Conservation (phyloP, 352 stramenopile species). For the Phytophthora pinifolia region DNA sequence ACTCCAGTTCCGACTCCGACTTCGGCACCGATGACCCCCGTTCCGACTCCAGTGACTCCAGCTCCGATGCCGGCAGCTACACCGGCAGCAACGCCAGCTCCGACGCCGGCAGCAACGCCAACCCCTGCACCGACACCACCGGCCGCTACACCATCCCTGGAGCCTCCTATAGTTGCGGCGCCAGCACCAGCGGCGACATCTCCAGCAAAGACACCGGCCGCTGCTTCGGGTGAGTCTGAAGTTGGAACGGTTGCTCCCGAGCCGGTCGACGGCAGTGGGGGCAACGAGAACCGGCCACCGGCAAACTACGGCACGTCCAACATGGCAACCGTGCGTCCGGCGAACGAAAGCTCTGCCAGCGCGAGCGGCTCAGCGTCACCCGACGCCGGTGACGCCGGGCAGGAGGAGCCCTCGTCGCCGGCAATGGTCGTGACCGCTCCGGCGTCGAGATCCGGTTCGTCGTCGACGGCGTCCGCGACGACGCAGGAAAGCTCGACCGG, state of each 20-base stretch:
- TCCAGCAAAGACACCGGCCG: background rate
- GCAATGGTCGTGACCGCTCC: slow-evolving; percentile 1
- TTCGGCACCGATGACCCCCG: background rate
- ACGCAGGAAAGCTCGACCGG: slow-evolving; percentile 21
- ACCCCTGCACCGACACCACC: background rate
- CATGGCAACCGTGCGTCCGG: slow-evolving; percentile 14
- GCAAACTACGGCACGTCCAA: slow-evolving; percentile 10
- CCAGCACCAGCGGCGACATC: slow-evolving; percentile 5
- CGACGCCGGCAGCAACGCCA: background rate
- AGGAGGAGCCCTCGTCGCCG: slow-evolving; percentile 16
- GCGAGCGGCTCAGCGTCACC: slow-evolving; percentile 5
- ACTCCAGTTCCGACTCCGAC: background rate
- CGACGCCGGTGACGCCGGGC: slow-evolving; percentile 9
- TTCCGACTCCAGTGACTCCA: background rate
- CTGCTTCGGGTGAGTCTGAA: slow-evolving; percentile 2
- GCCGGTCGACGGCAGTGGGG: slow-evolving; percentile 5
- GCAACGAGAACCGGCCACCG: slow-evolving; percentile 2
- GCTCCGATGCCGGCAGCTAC: background rate
- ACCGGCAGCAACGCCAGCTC: background rate
- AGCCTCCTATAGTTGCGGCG: background rate
- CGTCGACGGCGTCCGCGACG: slow-evolving; percentile 7
- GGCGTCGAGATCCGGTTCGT: slow-evolving; percentile 14
- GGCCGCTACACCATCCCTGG: background rate
- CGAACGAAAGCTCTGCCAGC: slow-evolving; percentile 13
- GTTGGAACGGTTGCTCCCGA: slow-evolving; percentile 11